These are phyloP conservation scores for Anisodus tanguticus DNA, from an alignment of 257 asterid genomes.

Conservation along the genomic window DNA sequence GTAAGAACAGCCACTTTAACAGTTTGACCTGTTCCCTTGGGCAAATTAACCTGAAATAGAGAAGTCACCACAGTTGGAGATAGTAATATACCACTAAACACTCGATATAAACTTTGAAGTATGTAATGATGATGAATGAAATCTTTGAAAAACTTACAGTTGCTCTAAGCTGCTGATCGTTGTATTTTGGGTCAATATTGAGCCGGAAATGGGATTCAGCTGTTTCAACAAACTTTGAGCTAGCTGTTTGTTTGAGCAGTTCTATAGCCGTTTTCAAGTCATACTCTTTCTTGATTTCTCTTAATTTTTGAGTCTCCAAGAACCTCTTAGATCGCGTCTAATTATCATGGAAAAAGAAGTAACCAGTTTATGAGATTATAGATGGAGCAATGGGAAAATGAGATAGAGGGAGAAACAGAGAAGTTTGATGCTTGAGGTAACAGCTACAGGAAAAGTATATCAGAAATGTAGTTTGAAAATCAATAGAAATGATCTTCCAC, in stretches of 20 bases:
- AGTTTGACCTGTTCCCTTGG: slow-evolving; percentile 96
- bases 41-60: slow-evolving; percentile 82
- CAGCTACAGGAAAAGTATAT: neutral
- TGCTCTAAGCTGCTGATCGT: slow-evolving; percentile 97
- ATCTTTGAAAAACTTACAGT: slow-evolving; percentile 59
- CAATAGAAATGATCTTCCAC: neutral
- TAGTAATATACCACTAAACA: neutral
- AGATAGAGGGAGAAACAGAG: neutral
- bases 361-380: neutral
- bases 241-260: slow-evolving; percentile 76
- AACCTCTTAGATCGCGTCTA: slow-evolving; percentile 96
- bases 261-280: slow-evolving; percentile 80
- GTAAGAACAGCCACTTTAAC: slow-evolving; percentile 95
- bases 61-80: neutral
- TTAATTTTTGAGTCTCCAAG: slow-evolving; percentile 84
- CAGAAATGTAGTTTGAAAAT: slow-evolving; percentile 10
- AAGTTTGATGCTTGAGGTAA: neutral
- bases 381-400: neutral
- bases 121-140: neutral
- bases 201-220: slow-evolving; percentile 98
- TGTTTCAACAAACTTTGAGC: slow-evolving; percentile 77
- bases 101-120: neutral
- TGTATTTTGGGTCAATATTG: slow-evolving; percentile 95
- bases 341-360: slow-evolving; percentile 20
- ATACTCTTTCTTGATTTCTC: slow-evolving; percentile 83